These are phyloP conservation scores for Starmerella vitae DNA, from an alignment of 805 yeast genomes.

Conservation along the genomic window DNA sequence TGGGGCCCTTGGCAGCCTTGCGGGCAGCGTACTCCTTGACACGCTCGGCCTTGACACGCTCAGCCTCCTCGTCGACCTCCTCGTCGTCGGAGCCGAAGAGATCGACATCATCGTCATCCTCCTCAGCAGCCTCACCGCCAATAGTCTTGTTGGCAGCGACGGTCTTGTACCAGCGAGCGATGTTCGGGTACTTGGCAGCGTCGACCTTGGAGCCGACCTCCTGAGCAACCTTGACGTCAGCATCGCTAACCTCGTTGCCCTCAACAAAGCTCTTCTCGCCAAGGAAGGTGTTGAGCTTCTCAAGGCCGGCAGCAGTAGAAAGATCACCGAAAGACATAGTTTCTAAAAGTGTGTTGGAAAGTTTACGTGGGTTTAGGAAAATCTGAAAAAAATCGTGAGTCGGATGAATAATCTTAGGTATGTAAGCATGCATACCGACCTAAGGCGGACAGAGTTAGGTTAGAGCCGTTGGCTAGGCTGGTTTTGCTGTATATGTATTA, in stretches of 20 bases:
- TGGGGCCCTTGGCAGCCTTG: conserved; percentile 94
- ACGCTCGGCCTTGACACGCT: conserved; percentile 93
- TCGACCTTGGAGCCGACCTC: conserved; percentile 45
- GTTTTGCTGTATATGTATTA: too few relatives aligned
- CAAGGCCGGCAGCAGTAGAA: conserved; percentile 35
- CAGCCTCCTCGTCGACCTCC: conserved; percentile 93
- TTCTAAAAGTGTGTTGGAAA: too few relatives aligned
- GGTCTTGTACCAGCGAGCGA: conserved; percentile 98
- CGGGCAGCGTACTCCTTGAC: conserved; percentile 94
- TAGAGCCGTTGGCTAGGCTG: too few relatives aligned
- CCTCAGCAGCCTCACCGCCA: conserved; percentile 51
- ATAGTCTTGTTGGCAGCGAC: conserved; percentile 53
- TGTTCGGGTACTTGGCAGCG: conserved; percentile 75
- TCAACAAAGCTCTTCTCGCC: conserved; percentile 89
- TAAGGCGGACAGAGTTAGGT: too few relatives aligned
- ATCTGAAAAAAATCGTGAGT: too few relatives aligned
- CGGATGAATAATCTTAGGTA: too few relatives aligned
- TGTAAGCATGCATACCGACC: too few relatives aligned
- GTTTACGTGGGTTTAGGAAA: not conserved
- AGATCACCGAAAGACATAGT: conserved; percentile 35
- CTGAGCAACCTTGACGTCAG: conserved; percentile 87
- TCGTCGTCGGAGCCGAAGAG: conserved; percentile 91
- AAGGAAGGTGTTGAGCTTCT: conserved; percentile 69
- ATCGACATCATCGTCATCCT: conserved; percentile 86
- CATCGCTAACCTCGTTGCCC: conserved; percentile 72